phyloP scores from a whole-genome alignment of 2,329 filamentous ascomycete genomes.

The Colletotrichum lini region DNA sequence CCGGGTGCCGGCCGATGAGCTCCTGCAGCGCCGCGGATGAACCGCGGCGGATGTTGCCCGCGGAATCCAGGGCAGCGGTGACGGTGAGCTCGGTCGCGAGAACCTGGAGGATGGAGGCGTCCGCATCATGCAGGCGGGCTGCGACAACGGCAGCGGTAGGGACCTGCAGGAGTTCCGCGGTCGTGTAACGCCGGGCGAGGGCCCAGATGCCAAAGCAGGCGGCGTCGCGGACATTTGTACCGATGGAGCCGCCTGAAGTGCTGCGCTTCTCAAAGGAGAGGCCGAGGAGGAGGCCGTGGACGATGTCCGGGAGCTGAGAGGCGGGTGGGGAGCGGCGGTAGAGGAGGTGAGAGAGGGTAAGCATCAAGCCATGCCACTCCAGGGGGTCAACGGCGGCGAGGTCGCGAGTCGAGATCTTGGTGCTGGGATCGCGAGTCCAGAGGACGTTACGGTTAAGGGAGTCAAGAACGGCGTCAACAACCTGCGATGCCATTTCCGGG shows the following conservation, averaged over 20 bases:
- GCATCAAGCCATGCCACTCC: conserved; percentile 92
- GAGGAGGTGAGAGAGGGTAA: conserved; percentile 88
- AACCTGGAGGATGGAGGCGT: conserved; percentile 76
- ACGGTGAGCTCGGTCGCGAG: conserved; percentile 86
- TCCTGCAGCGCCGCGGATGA: conserved; percentile 96
- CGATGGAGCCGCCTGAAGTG: conserved; percentile 86
- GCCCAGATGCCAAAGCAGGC: conserved; percentile 98
- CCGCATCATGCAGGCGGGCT: conserved; percentile 53
- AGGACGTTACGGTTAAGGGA: conserved; percentile 73
- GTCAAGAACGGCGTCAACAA: conserved; percentile 89
- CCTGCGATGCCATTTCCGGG: conserved; percentile 84
- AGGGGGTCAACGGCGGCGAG: conserved; percentile 83
- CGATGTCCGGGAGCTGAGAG: conserved; percentile 77
- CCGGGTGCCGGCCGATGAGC: conserved; percentile 91
- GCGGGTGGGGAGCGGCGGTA: conserved; percentile 87
- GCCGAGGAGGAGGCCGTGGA: conserved; percentile 83
- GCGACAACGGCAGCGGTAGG: conserved; percentile 62
- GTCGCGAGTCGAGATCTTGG: conserved; percentile 62
- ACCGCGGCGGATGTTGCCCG: conserved; percentile 93
- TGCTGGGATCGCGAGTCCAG: conserved; percentile 59
- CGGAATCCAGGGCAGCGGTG: conserved; percentile 87
- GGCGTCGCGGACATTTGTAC: conserved; percentile 93
- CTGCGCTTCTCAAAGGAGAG: conserved; percentile 91
- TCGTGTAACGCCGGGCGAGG: conserved; percentile 87
- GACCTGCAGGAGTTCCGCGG: conserved; percentile 79